phyloP scores from a whole-genome alignment of 768 basidiomycete species.

The Leccinum subtestaceum region DNA sequence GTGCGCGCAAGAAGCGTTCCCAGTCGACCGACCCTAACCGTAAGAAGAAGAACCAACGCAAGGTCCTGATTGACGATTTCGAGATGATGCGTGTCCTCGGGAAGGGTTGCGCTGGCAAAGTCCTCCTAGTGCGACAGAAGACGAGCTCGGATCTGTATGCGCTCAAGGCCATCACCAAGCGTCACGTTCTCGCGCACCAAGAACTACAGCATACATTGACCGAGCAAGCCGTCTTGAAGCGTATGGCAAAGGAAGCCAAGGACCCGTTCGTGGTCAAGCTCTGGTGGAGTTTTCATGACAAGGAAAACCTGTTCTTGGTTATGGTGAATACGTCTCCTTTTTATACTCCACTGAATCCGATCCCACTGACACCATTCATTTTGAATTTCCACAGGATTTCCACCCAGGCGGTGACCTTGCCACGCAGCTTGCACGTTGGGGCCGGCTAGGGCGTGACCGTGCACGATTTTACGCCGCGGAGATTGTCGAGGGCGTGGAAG shows the following conservation, averaged over 20 bases:
- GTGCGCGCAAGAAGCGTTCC: constrained; percentile 53
- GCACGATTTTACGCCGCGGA: constrained; percentile 97
- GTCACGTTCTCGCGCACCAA: constrained; percentile 94
- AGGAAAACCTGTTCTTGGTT: constrained; percentile 94
- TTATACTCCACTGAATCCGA: constrained; percentile 9
- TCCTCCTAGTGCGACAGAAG: constrained; percentile 85
- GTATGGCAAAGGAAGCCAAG: constrained; percentile 83
- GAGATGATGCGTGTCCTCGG: constrained; percentile 97
- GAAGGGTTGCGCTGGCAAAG: constrained; percentile 97
- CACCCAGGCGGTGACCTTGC: constrained; percentile 96
- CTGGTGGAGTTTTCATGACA: constrained; percentile 98
- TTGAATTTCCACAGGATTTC: constrained; percentile 61
- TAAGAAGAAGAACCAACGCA: constrained; percentile 54
- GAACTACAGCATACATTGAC: constrained; percentile 95
- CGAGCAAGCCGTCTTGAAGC: constrained; percentile 91
- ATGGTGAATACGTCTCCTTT: constrained; percentile 56
- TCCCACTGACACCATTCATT: constrained; percentile 12
- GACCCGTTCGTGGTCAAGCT: constrained; percentile 96
- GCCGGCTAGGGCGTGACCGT: constrained; percentile 86
- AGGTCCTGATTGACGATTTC: constrained; percentile 87
- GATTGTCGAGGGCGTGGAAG: constrained; percentile 95
- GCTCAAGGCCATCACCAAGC: constrained; percentile 96
- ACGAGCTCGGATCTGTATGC: constrained; percentile 73
- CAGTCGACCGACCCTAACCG: constrained; percentile 49
- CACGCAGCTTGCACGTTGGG: constrained; percentile 96